These are phyloP conservation scores for Lentinula edodes DNA, from an alignment of 768 basidiomycete genomes.

Conservation along the genomic window DNA sequence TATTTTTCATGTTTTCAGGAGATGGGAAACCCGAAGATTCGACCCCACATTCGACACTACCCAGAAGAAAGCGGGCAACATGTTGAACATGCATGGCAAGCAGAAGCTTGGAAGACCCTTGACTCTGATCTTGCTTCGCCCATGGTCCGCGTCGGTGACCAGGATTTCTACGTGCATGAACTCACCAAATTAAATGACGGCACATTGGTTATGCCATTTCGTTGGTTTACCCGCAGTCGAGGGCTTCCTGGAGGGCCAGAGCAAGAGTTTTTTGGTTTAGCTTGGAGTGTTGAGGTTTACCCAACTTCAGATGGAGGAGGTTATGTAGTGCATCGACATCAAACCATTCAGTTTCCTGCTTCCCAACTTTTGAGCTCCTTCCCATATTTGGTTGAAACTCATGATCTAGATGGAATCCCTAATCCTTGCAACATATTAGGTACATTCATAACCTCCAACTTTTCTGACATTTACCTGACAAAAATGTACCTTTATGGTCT, in stretches of 20 bases:
- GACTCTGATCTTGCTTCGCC: neutral
- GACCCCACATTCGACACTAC: slow-evolving; percentile 9
- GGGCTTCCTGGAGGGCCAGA: too few relatives aligned
- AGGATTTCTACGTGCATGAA: slow-evolving; percentile 4
- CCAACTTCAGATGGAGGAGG: neutral
- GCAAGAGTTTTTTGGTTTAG: neutral
- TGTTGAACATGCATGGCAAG: slow-evolving; percentile 14
- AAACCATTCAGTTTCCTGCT: neutral
- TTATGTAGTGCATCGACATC: too few relatives aligned
- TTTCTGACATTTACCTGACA: neutral
- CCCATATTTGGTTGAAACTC: neutral
- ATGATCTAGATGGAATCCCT: neutral
- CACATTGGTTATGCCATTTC: neutral
- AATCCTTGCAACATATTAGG: neutral
- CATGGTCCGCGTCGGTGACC: neutral
- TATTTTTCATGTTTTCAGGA: slow-evolving; percentile 7
- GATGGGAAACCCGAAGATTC: slow-evolving; percentile 16
- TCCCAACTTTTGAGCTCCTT: slow-evolving; percentile 10
- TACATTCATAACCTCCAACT: neutral
- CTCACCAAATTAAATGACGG: neutral
- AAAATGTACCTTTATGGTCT: neutral
- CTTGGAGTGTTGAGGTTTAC: neutral
- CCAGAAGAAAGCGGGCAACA: slow-evolving; percentile 12
- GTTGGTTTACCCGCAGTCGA: neutral
- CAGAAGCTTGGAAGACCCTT: neutral